These are phyloP conservation scores for Psilocybe cyanescens DNA, from an alignment of 768 basidiomycete species.

Conservation along the genomic window DNA sequence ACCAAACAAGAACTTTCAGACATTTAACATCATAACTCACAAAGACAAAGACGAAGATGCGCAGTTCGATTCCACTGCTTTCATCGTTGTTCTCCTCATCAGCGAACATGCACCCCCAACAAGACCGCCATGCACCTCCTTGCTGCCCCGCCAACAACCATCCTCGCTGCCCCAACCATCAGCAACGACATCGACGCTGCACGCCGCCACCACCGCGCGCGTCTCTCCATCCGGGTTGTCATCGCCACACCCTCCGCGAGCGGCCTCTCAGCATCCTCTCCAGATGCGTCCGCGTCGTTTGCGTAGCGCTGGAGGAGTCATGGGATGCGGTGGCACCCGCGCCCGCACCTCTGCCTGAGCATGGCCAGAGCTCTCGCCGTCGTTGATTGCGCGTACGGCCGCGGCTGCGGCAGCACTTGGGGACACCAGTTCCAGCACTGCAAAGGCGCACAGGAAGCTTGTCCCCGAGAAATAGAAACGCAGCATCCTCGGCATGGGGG, in stretches of 20 bases:
- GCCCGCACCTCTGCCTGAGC: no score
- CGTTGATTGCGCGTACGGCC: no score
- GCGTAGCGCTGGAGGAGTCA: no score
- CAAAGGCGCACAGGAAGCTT: no score
- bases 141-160: neutral
- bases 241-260: slow-evolving; percentile 7
- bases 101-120: neutral
- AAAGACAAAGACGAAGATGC: neutral
- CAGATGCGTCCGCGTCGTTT: no score
- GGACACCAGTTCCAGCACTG: no score
- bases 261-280: no score
- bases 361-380: no score
- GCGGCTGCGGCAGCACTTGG: no score
- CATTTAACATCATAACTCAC: neutral
- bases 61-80: slow-evolving; percentile 1
- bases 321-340: no score
- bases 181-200: neutral
- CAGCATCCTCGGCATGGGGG: no score
- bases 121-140: neutral
- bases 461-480: no score
- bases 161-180: neutral
- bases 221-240: slow-evolving; percentile 42
- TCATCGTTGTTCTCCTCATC: neutral
- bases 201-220: slow-evolving; percentile 4
- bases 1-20: neutral